Base-by-base conservation (phyloP, 768 basidiomycete genomes). In the Mycena indigotica region DNA sequence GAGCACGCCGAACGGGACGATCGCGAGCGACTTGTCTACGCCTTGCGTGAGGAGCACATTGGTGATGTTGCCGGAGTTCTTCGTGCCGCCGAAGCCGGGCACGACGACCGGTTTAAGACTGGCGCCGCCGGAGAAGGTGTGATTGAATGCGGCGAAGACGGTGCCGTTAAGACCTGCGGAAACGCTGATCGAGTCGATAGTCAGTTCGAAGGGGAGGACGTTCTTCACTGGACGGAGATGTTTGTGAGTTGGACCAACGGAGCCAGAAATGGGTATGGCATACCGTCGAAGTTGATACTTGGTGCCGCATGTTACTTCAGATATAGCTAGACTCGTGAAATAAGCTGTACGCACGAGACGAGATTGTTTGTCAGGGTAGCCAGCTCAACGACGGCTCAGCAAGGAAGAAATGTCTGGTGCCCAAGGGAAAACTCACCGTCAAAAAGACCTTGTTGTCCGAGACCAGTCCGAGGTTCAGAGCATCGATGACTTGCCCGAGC, bases 21-120 rank as follows among this genome's bases (percentile, higher is more conserved):
- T 86, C 5, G 54, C 73, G 8, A 88, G 73, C 1, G 85, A 80
- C 4, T 66, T 75, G 2, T 69, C 19, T 1, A 76, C 78, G 26
- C 87, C 86, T 61, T 84, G 70, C 0, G 79, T 75, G n/a, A 88
- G 75, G 25, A 79, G 50, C 13, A 88, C 87, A 51, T 87, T 77
- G 15, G 72, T 66, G 58, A 88, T 80, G 16, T 65, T 73, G 2
- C 87, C 87, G 24, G 83, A 84, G 67, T 87, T 87, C n/a, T 44
- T 44, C 49, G 79, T 80, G 1, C 78, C 80, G 41, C 78, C 73
- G 28, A 76, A 67, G 44, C 79, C 74, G 5, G 80, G 75, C 0
- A 86, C 79, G 28, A 84, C 71, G 41, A 84, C 74, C 28, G 83
- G 83, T 38, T 63, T 71, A 51, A 23, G 15, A 17, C 32, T 17